phyloP scores from a whole-genome alignment of 2,329 filamentous ascomycete genomes.

The Colletotrichum euphorbiae region DNA sequence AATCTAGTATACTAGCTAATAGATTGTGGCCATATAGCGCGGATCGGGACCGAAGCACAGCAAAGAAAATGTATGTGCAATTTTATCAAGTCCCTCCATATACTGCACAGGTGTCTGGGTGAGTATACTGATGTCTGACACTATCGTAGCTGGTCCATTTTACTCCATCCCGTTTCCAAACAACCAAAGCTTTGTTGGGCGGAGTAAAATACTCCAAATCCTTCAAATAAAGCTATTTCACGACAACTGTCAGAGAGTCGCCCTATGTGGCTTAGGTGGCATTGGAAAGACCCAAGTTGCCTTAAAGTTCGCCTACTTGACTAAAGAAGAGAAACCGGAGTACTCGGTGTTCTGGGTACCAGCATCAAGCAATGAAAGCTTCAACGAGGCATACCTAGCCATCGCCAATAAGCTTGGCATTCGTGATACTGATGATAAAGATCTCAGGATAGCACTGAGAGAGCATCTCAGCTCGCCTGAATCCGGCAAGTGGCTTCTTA shows the following conservation, averaged over 20 bases:
- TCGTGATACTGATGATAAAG: slow-evolving; percentile 59
- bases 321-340: slow-evolving; percentile 45
- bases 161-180: slow-evolving; percentile 32
- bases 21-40: too few relatives aligned
- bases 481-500: slow-evolving; percentile 49
- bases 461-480: slow-evolving; percentile 42
- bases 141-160: too few relatives aligned
- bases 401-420: slow-evolving; percentile 47
- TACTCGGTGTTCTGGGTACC: slow-evolving; percentile 56
- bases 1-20: too few relatives aligned
- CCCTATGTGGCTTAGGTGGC: slow-evolving; percentile 51
- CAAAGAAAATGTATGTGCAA: too few relatives aligned
- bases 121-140: too few relatives aligned
- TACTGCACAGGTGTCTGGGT: too few relatives aligned
- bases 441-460: slow-evolving; percentile 71
- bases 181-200: slow-evolving; percentile 45
- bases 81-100: too few relatives aligned
- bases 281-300: slow-evolving; percentile 53
- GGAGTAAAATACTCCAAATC: slow-evolving; percentile 41
- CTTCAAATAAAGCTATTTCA: slow-evolving; percentile 45
- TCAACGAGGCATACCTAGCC: slow-evolving; percentile 50
- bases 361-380: slow-evolving; percentile 47
- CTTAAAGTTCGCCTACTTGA: slow-evolving; percentile 52
- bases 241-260: slow-evolving; percentile 41
- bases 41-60: too few relatives aligned